Conservation (phyloP, 306 rosid genomes). For the Malus asiatica region DNA sequence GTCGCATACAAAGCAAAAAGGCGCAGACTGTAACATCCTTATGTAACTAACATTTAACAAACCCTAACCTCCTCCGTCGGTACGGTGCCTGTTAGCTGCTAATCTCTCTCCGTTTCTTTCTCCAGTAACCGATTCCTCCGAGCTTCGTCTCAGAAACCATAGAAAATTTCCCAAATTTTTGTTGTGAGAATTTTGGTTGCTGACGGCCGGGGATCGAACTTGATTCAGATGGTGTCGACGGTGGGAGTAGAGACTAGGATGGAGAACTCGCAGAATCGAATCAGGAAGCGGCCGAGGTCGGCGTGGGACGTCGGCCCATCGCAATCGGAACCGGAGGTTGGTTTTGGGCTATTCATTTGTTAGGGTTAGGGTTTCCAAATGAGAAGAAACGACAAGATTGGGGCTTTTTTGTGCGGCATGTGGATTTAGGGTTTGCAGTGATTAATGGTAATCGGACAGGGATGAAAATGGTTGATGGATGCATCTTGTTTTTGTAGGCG, state of each 20-base stretch:
- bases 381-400: neutral
- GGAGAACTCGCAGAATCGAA: conserved; percentile 53
- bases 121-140: neutral
- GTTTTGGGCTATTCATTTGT: conserved; percentile 10
- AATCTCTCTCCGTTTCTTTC: neutral
- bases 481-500: conserved; percentile 35
- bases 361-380: conserved; percentile 31
- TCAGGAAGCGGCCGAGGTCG: conserved; percentile 70
- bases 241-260: conserved; percentile 28
- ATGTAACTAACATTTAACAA: neutral
- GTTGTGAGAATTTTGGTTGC: conserved; percentile 17
- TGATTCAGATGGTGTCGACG: conserved; percentile 22
- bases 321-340: conserved; percentile 47
- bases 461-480: conserved; percentile 5
- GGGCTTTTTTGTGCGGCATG: neutral
- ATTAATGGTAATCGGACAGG: neutral
- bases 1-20: neutral
- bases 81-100: neutral
- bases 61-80: neutral
- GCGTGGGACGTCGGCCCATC: conserved; percentile 77
- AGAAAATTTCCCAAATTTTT: neutral
- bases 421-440: neutral
- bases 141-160: conserved; percentile 9
- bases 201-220: conserved; percentile 13
- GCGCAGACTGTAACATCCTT: neutral